Evolutionary conservation across 2,329 filamentous ascomycete species (phyloP).

Genomic region (Clarireedia monteithiana): DNA sequence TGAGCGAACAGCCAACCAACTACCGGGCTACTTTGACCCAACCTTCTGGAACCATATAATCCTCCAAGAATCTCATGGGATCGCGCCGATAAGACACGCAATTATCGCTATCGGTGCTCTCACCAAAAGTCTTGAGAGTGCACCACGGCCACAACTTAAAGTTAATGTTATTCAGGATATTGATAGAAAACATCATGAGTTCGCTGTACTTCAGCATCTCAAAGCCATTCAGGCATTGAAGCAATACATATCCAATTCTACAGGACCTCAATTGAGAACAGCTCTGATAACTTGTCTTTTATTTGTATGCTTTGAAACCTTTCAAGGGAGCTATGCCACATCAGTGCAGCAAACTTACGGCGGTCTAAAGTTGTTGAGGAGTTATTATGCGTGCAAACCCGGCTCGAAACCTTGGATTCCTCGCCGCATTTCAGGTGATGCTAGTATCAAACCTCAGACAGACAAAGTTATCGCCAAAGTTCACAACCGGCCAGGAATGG

Average conservation of each 20-base stretch:
- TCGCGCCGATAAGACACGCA: conserved; percentile 54
- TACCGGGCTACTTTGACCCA: conserved; percentile 59
- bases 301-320: conserved; percentile 26
- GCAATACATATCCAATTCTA: conserved; percentile 36
- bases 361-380: conserved; percentile 47
- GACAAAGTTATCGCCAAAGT: conserved; percentile 11
- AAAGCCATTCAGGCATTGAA: conserved; percentile 47
- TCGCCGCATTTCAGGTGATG: conserved; percentile 2
- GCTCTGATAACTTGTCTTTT: conserved; percentile 27
- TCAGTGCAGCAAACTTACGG: conserved; percentile 53
- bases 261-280: conserved; percentile 34
- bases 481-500: conserved; percentile 15
- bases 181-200: conserved; percentile 46
- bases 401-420: conserved; percentile 17
- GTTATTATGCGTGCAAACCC: conserved; percentile 22
- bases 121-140: conserved; percentile 52
- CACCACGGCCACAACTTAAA: conserved; percentile 23
- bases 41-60: conserved; percentile 57
- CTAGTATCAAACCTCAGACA: neutral
- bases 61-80: conserved; percentile 52
- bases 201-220: conserved; percentile 52
- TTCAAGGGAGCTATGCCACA: conserved; percentile 44
- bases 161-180: conserved; percentile 33
- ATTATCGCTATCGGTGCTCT: conserved; percentile 60
- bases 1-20: conserved; percentile 49